Percentiles rank a stretch among this genome's conserved stretches.
These are phyloP conservation scores for Epichloe typhina DNA, from an alignment of 2,329 filamentous ascomycete species.

Conservation along the genomic window DNA sequence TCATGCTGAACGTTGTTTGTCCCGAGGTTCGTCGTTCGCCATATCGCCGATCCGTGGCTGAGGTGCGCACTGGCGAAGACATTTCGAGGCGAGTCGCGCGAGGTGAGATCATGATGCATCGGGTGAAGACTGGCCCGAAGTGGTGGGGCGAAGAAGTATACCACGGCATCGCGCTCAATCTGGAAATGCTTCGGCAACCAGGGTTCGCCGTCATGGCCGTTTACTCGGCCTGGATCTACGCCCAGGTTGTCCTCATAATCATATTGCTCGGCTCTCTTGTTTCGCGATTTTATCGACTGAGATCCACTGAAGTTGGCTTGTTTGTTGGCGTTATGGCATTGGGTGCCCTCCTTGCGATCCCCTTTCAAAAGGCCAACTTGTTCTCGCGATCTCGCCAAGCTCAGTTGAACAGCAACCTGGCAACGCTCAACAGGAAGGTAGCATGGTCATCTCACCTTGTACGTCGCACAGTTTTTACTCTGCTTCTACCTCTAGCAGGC, in stretches of 20 bases:
- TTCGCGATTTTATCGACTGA: slow-evolving; percentile 53
- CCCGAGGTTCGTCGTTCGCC: slow-evolving; percentile 60
- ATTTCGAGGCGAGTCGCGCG: slow-evolving; percentile 48
- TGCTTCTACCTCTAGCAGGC: slow-evolving; percentile 52
- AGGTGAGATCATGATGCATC: slow-evolving; percentile 66
- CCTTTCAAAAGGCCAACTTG: slow-evolving; percentile 57
- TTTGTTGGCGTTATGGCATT: slow-evolving; percentile 53
- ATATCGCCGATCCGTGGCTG: slow-evolving; percentile 54
- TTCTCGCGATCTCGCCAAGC: slow-evolving; percentile 52
- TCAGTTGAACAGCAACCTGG: slow-evolving; percentile 48
- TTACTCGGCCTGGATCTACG: slow-evolving; percentile 71
- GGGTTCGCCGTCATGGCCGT: slow-evolving; percentile 59
- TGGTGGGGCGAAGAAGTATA: slow-evolving; percentile 70
- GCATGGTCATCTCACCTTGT: slow-evolving; percentile 61
- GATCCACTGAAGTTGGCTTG: slow-evolving; percentile 51
- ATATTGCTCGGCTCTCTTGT: slow-evolving; percentile 59
- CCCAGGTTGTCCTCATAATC: slow-evolving; percentile 60
- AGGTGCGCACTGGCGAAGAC: slow-evolving; percentile 41
- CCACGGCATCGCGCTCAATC: slow-evolving; percentile 52
- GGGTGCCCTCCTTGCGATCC: slow-evolving; percentile 56
- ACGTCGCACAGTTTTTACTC: slow-evolving; percentile 53
- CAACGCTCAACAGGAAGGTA: slow-evolving; percentile 50
- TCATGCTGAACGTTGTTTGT: slow-evolving; percentile 56
- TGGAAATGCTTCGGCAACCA: slow-evolving; percentile 60
- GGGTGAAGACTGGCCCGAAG: slow-evolving; percentile 54